Conservation (phyloP, 2,329 filamentous ascomycete species). For the Paracorniculantispora psalliotae region DNA sequence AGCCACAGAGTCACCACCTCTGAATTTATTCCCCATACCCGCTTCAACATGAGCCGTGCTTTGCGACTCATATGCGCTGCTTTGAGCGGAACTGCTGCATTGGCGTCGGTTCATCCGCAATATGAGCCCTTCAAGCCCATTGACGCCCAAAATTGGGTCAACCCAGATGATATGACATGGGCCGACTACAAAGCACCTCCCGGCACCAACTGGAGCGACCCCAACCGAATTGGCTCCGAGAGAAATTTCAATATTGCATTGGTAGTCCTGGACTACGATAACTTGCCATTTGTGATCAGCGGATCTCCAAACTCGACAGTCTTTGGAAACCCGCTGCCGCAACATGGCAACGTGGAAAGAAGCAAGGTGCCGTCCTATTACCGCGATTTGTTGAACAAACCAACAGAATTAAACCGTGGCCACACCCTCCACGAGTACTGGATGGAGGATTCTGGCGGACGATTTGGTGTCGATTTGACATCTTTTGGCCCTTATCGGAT, state of each 20-base stretch:
- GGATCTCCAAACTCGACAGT: constrained; percentile 40
- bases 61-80: not conserved
- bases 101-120: not conserved
- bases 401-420: constrained; percentile 42
- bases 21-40: not conserved
- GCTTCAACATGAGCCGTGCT: not conserved
- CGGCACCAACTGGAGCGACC: constrained; percentile 43
- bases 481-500: constrained; percentile 48
- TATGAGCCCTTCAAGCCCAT: constrained; percentile 42
- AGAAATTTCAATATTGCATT: constrained; percentile 54
- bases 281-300: constrained; percentile 45
- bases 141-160: constrained; percentile 48
- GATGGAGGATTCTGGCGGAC: constrained; percentile 51
- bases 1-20: not conserved
- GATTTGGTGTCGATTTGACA: constrained; percentile 48
- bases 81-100: not conserved
- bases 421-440: constrained; percentile 54
- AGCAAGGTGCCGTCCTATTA: constrained; percentile 31
- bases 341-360: constrained; percentile 35
- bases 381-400: constrained; percentile 43
- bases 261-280: constrained; percentile 47
- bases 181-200: constrained; percentile 43
- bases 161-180: constrained; percentile 51
- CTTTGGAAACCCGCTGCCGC: constrained; percentile 45
- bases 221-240: constrained; percentile 36